Evolutionary conservation across 2,329 filamentous ascomycete species (phyloP), one percentile per base, ranked within the genome.

Genomic region (Exophiala aquamarina): DNA sequence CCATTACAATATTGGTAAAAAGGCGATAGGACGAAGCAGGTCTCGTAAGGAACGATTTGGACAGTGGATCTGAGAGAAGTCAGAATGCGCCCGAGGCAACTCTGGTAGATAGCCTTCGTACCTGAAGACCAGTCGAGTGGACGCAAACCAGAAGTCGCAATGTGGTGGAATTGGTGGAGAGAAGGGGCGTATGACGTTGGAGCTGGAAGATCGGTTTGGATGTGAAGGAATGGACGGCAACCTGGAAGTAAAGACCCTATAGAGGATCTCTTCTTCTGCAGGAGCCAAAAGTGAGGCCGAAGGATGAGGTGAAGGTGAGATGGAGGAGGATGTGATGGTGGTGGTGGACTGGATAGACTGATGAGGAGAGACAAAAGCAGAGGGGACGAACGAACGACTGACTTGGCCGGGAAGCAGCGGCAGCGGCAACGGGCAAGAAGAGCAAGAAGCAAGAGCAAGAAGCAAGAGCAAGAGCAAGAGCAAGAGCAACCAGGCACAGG

Each of bases 381-480:
- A 26, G 23, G 23, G 23, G 11, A 26, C 11, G 23, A 26, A 26
- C 23, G 23, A 26, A 6, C 11, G n/a, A n/a, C 23, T 26, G 23
- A 26, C 23, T 11, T 26, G 23, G 23, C 23, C 23, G 23, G 23
- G 23, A 26, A 26, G 23, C 23, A 26, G 23, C 23, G 23, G 23
- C 23, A 26, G 23, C 23, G 23, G 23, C 23, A 11, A 11, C 23
- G 11, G 23, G 6, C 23, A 26, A 11, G 23, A 26, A 26, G 6
- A 26, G 23, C 23, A 11, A 6, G 23, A 26, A 11, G 11, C 23
- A 26, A 11, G 23, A 26, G 11, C 23, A 26, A 6, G 23, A 26
- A 68, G 44, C 70, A 66, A 23, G 54, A 59, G 48, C 44, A 54
- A 40, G 76, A 81, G 45, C 76, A 84, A 71, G 85, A 85, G 73